These are phyloP conservation scores for Grosmannia huntii DNA, from an alignment of 2,329 filamentous ascomycete genomes.

Conservation along the genomic window DNA sequence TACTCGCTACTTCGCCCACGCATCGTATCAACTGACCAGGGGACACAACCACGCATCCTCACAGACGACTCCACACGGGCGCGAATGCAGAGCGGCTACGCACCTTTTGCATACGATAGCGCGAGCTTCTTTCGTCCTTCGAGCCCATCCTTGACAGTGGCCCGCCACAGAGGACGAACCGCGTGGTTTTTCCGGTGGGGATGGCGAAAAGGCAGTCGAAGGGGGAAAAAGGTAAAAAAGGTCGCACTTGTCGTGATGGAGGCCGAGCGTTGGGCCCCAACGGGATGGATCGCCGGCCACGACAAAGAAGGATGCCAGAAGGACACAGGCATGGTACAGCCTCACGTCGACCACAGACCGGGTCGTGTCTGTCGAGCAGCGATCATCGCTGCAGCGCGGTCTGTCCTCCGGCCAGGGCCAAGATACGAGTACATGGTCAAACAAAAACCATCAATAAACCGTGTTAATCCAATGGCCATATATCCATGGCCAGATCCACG, in stretches of 20 bases:
- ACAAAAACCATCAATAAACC: neutral
- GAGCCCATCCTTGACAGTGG: neutral
- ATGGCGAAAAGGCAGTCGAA: neutral
- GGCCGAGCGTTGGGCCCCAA: too few relatives aligned
- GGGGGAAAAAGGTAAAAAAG: neutral
- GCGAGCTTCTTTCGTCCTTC: conserved; percentile 1
- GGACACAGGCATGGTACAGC: too few relatives aligned
- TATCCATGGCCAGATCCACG: neutral
- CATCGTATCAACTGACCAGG: neutral
- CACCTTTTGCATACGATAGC: conserved; percentile 3
- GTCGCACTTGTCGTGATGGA: neutral
- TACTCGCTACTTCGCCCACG: neutral
- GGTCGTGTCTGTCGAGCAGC: neutral
- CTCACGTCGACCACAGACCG: too few relatives aligned
- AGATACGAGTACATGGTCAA: neutral
- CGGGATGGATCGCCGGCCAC: too few relatives aligned
- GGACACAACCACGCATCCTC: too few relatives aligned
- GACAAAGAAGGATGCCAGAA: too few relatives aligned
- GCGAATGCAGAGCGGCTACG: conserved; percentile 8
- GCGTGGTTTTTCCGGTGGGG: conserved; percentile 1
- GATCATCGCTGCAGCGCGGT: neutral
- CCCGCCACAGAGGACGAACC: conserved; percentile 1
- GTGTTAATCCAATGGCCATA: neutral
- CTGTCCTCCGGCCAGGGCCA: neutral
- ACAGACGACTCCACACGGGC: neutral